These are phyloP conservation scores for Epichloe amarillans DNA, from an alignment of 2,329 filamentous ascomycete genomes.

Conservation along the genomic window DNA sequence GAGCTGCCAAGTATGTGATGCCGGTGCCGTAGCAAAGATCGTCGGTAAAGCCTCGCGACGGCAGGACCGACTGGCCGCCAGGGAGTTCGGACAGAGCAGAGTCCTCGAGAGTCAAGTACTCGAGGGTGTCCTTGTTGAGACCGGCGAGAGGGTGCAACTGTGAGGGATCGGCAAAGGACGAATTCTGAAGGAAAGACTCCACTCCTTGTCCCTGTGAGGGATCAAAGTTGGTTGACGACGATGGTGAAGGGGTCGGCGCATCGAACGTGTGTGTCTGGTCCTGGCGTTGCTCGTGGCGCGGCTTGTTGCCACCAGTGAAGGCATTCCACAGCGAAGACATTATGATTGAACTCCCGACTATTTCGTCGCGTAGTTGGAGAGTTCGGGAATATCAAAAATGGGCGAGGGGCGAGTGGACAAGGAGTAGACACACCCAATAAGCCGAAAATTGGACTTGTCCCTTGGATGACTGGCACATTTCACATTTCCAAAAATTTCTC, in stretches of 20 bases:
- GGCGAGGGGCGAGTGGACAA: constrained; percentile 7
- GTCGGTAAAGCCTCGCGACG: constrained; percentile 93
- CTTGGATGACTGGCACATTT: not conserved
- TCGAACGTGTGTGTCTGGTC: constrained; percentile 16
- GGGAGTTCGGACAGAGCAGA: constrained; percentile 75
- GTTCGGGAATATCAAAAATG: constrained; percentile 3
- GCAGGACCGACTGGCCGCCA: constrained; percentile 74
- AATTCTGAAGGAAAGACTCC: constrained; percentile 69
- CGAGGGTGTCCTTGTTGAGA: constrained; percentile 81
- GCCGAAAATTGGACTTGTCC: constrained; percentile 4
- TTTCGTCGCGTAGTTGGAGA: not conserved
- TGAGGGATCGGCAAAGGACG: constrained; percentile 71
- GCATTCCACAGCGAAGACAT: constrained; percentile 50
- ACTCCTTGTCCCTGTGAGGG: constrained; percentile 65
- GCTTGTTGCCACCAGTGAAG: constrained; percentile 45
- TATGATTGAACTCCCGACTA: constrained; percentile 8
- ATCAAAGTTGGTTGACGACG: constrained; percentile 50
- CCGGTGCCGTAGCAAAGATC: constrained; percentile 97
- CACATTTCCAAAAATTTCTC: constrained; percentile 6
- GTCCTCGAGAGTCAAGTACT: constrained; percentile 92
- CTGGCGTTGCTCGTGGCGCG: constrained; percentile 26
- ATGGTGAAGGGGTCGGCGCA: constrained; percentile 37
- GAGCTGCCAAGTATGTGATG: constrained; percentile 79
- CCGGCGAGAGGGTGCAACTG: constrained; percentile 87
- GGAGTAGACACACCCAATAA: constrained; percentile 5